A percentile compares a stretch with the other conserved stretches of the same genome.
Conservation (phyloP, 2,329 filamentous ascomycete species). For the Phoma sp. region DNA sequence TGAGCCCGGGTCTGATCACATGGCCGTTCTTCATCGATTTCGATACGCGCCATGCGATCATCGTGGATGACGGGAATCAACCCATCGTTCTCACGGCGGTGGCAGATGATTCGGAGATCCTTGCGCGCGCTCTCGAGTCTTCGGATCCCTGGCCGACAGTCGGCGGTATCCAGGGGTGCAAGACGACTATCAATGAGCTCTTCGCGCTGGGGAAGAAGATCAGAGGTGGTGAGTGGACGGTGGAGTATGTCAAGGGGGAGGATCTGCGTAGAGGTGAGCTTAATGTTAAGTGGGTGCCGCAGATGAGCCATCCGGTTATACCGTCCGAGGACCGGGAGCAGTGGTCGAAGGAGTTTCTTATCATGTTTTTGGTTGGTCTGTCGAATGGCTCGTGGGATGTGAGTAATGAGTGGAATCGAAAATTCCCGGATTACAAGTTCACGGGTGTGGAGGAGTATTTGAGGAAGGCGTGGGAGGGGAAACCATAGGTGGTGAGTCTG, state of each 20-base stretch:
- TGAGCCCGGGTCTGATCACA: slow-evolving; percentile 54
- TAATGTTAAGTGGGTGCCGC: slow-evolving; percentile 53
- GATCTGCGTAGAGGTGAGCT: slow-evolving; percentile 57
- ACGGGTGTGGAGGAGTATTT: slow-evolving; percentile 53
- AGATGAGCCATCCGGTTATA: slow-evolving; percentile 45
- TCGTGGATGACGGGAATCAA: slow-evolving; percentile 37
- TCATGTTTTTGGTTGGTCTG: slow-evolving; percentile 54
- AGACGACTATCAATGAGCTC: slow-evolving; percentile 36
- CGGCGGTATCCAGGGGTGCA: slow-evolving; percentile 37
- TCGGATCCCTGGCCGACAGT: slow-evolving; percentile 33
- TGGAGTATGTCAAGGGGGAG: slow-evolving; percentile 56
- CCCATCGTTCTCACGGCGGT: slow-evolving; percentile 39
- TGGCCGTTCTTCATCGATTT: slow-evolving; percentile 47
- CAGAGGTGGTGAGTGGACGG: slow-evolving; percentile 38
- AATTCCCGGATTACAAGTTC: slow-evolving; percentile 57
- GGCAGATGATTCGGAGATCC: slow-evolving; percentile 33
- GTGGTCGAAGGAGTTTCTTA: slow-evolving; percentile 49
- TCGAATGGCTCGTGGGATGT: slow-evolving; percentile 54
- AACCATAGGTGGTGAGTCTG: slow-evolving; percentile 37
- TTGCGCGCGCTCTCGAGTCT: slow-evolving; percentile 38
- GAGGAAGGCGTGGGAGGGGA: slow-evolving; percentile 51
- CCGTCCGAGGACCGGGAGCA: slow-evolving; percentile 43
- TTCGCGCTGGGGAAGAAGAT: slow-evolving; percentile 40
- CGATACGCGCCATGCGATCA: slow-evolving; percentile 35
- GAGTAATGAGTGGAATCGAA: slow-evolving; percentile 55